Conservation (phyloP, 352 stramenopile genomes). For the Pythium brassicae region DNA sequence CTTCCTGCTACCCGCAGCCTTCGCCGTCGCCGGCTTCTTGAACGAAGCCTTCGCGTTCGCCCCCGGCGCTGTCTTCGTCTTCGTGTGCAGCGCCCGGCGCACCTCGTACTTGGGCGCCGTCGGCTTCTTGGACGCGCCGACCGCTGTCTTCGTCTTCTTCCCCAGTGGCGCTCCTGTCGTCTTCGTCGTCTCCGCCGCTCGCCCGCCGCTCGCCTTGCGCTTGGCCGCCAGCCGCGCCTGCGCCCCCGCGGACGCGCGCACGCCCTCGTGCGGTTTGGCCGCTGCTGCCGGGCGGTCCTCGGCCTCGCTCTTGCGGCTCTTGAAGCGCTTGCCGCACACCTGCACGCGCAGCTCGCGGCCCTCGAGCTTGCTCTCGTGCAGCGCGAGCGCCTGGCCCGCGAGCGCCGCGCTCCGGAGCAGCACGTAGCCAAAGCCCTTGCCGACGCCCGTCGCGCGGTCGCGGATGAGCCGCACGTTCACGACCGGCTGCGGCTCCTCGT, state of each 20-base stretch:
- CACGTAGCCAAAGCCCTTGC: conserved; percentile 92
- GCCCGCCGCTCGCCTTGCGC: conserved; percentile 19
- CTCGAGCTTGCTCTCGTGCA: conserved; percentile 65
- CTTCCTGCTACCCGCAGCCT: conserved; percentile 24
- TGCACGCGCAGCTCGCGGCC: conserved; percentile 68
- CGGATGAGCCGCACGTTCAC: conserved; percentile 88
- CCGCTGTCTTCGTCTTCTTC: conserved; percentile 23
- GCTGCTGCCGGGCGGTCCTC: neutral
- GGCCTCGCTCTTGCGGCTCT: conserved; percentile 60
- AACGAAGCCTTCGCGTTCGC: conserved; percentile 12
- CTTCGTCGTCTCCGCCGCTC: conserved; percentile 10
- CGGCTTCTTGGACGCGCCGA: conserved; percentile 38
- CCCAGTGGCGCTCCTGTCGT: conserved; percentile 18
- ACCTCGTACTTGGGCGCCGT: conserved; percentile 52
- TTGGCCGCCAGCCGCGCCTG: conserved; percentile 62
- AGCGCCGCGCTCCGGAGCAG: conserved; percentile 66
- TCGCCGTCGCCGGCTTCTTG: conserved; percentile 11
- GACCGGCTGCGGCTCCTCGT: conserved; percentile 62
- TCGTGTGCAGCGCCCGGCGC: conserved; percentile 38
- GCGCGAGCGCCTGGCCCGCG: conserved; percentile 63
- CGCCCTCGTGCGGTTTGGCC: conserved; percentile 49
- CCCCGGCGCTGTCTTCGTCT: neutral
- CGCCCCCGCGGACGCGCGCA: conserved; percentile 45
- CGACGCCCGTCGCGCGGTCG: conserved; percentile 83
- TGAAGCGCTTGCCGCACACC: conserved; percentile 83